A percentile compares a stretch with the other conserved stretches of the same genome.
Conservation (phyloP, 2,329 filamentous ascomycete species). For the Microsporum ferrugineum region DNA sequence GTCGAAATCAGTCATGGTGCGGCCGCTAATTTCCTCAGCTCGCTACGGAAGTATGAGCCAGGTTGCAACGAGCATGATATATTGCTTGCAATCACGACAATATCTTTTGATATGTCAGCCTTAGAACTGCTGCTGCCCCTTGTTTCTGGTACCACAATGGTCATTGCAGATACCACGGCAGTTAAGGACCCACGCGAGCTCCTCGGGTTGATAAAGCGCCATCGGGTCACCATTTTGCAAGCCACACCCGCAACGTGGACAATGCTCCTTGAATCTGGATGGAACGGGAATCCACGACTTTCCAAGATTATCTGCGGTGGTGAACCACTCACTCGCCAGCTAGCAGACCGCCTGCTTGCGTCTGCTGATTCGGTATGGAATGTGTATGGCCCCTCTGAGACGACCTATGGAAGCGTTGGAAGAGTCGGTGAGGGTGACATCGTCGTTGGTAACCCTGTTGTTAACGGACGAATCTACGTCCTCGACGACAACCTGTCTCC, state of each 20-base stretch:
- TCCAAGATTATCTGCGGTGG: neutral
- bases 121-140: conserved; percentile 11
- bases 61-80: conserved; percentile 9
- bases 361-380: conserved; percentile 10
- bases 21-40: conserved; percentile 14
- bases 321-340: neutral
- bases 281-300: neutral
- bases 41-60: conserved; percentile 2
- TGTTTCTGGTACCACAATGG: conserved; percentile 9
- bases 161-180: conserved; percentile 16
- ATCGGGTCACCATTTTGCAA: conserved; percentile 7
- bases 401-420: conserved; percentile 11
- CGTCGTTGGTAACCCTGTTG: conserved; percentile 20
- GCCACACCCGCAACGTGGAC: conserved; percentile 13
- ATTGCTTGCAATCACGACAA: conserved; percentile 15
- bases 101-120: conserved; percentile 15
- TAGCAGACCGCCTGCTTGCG: conserved; percentile 11
- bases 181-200: conserved; percentile 17
- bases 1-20: conserved; percentile 23
- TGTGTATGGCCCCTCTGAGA: conserved; percentile 19
- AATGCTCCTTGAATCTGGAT: conserved; percentile 12
- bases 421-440: conserved; percentile 1
- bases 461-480: conserved; percentile 31
- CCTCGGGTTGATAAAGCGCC: conserved; percentile 11
- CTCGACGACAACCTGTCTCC: conserved; percentile 30